Conservation (phyloP, 768 basidiomycete species). For the Leccinum aurantiacum region DNA sequence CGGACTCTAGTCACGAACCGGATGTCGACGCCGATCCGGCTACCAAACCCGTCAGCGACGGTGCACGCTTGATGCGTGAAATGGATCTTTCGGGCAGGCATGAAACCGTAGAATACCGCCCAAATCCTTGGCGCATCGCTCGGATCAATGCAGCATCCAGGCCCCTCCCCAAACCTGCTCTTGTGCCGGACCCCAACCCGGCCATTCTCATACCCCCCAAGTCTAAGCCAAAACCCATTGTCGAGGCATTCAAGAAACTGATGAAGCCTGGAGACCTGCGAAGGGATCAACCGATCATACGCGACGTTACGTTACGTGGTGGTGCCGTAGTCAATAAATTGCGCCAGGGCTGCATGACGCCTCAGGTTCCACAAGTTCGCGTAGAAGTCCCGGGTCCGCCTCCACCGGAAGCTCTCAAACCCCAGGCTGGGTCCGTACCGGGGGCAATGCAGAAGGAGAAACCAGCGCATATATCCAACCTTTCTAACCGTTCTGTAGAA, state of each 20-base stretch:
- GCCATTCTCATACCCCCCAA: slow-evolving; percentile 8
- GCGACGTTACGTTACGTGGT: neutral
- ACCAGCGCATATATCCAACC: slow-evolving; percentile 19
- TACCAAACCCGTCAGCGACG: slow-evolving; percentile 15
- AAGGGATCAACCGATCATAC: neutral
- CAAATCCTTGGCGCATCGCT: slow-evolving; percentile 81
- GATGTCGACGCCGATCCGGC: neutral
- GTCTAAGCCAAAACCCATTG: slow-evolving; percentile 34
- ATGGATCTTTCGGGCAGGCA: slow-evolving; percentile 60
- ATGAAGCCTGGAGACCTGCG: slow-evolving; percentile 17
- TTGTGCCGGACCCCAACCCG: neutral
- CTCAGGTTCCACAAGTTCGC: neutral
- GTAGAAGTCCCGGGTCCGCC: neutral
- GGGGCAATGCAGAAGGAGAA: neutral
- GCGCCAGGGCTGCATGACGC: neutral
- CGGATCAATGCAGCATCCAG: slow-evolving; percentile 73
- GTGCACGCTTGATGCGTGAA: slow-evolving; percentile 40
- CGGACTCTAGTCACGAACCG: slow-evolving; percentile 8
- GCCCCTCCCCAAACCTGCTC: slow-evolving; percentile 1
- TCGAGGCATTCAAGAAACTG: slow-evolving; percentile 49
- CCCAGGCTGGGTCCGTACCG: neutral
- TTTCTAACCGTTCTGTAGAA: neutral
- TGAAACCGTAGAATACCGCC: slow-evolving; percentile 63
- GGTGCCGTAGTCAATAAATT: neutral
- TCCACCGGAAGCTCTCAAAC: neutral